A percentile compares a stretch with the other conserved stretches of the same genome.
Evolutionary conservation across 2,329 filamentous ascomycete species (phyloP).

Genomic region (Sarocladium strictum): DNA sequence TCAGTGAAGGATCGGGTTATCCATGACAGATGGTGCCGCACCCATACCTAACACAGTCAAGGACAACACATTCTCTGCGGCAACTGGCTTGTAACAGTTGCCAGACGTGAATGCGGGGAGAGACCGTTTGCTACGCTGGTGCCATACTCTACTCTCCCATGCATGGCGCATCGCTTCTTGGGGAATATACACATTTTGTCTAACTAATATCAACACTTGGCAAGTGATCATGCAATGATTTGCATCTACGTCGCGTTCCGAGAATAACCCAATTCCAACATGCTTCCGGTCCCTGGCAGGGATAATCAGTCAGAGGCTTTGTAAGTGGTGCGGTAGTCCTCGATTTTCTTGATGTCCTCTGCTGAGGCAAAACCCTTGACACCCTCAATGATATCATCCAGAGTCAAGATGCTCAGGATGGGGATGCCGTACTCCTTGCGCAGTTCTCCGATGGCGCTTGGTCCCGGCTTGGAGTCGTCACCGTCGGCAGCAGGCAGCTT

Average conservation of each 20-base stretch:
- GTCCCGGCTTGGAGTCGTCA: conserved; percentile 62
- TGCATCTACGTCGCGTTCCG: background rate
- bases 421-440: conserved; percentile 78
- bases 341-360: conserved; percentile 59
- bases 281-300: too few relatives aligned
- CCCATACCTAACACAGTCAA: too few relatives aligned
- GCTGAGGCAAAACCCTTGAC: conserved; percentile 56
- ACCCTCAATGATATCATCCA: conserved; percentile 75
- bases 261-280: too few relatives aligned
- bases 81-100: too few relatives aligned
- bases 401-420: conserved; percentile 74
- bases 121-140: background rate
- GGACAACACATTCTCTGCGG: too few relatives aligned
- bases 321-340: conserved; percentile 67
- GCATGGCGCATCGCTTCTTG: background rate
- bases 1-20: too few relatives aligned
- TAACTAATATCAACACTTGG: too few relatives aligned
- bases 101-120: background rate
- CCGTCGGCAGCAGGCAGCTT: conserved; percentile 61
- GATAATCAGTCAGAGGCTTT: conserved; percentile 57
- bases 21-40: too few relatives aligned
- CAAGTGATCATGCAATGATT: too few relatives aligned
- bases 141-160: background rate
- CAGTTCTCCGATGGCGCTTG: conserved; percentile 81
- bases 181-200: too few relatives aligned